Evolutionary conservation across 2,329 filamentous ascomycete genomes (phyloP).

Genomic region (Talaromyces sp.): DNA sequence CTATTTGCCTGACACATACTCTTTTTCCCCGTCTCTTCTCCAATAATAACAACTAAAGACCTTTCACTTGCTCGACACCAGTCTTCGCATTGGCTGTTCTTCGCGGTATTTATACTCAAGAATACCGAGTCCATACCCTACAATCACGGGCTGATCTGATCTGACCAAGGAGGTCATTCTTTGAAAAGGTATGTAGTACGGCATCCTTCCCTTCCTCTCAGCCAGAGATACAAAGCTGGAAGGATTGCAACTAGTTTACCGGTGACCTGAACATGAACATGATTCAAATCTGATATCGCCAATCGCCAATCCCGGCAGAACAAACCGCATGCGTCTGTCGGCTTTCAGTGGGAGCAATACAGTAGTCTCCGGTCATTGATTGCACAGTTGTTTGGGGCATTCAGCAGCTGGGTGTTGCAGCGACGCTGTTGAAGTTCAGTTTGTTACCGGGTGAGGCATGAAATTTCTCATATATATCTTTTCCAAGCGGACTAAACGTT

Average conservation of each 20-base stretch:
- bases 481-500: not conserved
- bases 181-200: not conserved
- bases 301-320: not conserved
- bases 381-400: not conserved
- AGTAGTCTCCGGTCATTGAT: not conserved
- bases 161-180: not conserved
- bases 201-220: not conserved
- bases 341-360: not conserved
- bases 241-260: not conserved
- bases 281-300: not conserved
- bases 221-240: not conserved
- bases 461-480: not conserved
- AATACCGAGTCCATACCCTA: not conserved
- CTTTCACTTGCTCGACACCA: not conserved
- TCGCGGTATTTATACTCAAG: not conserved
- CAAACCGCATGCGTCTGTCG: not conserved
- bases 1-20: not conserved
- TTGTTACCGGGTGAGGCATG: not conserved
- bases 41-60: not conserved
- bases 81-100: not conserved
- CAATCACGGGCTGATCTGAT: not conserved
- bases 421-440: not conserved
- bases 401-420: not conserved
- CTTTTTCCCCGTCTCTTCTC: not conserved
- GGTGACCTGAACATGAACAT: not conserved